Evolutionary conservation across 345 rosid genomes (phyloP), one percentile per base, ranked within the genome.

Genomic region (Hibiscus syriacus): DNA sequence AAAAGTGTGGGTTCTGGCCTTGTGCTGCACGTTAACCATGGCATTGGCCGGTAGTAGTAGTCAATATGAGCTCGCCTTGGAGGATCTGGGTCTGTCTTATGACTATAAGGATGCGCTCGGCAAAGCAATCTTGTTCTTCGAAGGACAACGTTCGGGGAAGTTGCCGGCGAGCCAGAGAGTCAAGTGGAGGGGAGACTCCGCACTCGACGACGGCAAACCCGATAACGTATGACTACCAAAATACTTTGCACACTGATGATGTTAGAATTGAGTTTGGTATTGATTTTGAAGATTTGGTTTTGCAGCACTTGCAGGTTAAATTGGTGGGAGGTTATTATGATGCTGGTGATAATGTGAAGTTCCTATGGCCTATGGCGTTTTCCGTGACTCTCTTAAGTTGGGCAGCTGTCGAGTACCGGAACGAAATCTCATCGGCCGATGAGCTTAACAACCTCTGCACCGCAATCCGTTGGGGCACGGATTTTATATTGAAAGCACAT

Each of bases 271-370:
- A n/a, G n/a, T n/a, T n/a, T n/a, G n/a, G n/a, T n/a, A 8, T 1
- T 57, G 30, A 20, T 20, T 3, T 38, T 38, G 43, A 38, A 13
- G 30, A 14, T 63, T 10, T 32, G 20, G 22, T 2, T 43, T n/a
- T 19, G 14, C n/a, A n/a, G n/a, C n/a, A n/a, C 9, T 39, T 59
- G 45, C 79, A 90, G 98, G 92, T 86, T 17, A 78, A 82, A 64
- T 75, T 92, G 77, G 39, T 54, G 20, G 98, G 98, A 76, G 96
- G 98, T 6, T 92, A 86, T 77, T 88, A 90, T 65, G 98, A 90
- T 54, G 98, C 91, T 1, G 98, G 98, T 1, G 98, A 90, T 70
- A 92, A 88, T 66, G 84, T 92, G 7, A 92, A 90, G 80, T 92
- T 92, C 66, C 82, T 76, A 36, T 90, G 94, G 92, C 90, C 98